Evolutionary conservation across 768 basidiomycete genomes (phyloP), one percentile per base, ranked within the genome.

Genomic region (Rhizopogon roseolus): DNA sequence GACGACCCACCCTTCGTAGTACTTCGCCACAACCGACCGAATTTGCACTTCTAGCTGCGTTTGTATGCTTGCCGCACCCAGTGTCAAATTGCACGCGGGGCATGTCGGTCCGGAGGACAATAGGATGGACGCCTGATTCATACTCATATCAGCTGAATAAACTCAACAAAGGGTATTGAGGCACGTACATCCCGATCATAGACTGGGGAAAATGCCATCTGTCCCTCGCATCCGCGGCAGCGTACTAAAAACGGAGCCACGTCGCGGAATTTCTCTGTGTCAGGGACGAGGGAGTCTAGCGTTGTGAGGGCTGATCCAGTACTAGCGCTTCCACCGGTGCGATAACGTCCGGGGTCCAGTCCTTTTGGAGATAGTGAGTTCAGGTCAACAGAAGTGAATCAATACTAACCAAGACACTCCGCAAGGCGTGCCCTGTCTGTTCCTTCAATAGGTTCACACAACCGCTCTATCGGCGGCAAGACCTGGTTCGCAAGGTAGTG

Each of bases 381-480:
- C 22, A 34, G 28, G 17, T 50, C 13, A 14, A n/a, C 7, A 7
- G 3, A 1, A 40, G 29, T 5, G 6, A 7, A 19, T 38, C 28
- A 54, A 57, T 32, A 68, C 79, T 50, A 65, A 93, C 94, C 96
- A 6, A 99, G 82, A 66, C 93, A 98, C 73, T 98, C 96, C 0
- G 97, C 97, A 19, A 99, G 73, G 36, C 95, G 81, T 6, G 94
- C 76, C 27, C 91, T 81, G 62, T 98, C 96, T 0, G 95, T 98
- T 6, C 95, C 96, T 61, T 97, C 93, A 42, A 99, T 98, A 1
- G 91, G 88, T 41, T 97, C 97, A 66, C 97, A 99, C 46, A 99
- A 72, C 59, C 97, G 86, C 64, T 97, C 91, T 53, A 98, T 86
- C 0, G 97, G 95, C 4, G 97, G 97, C 3, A 99, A 73, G 32